Percentiles rank a stretch among this genome's conserved stretches.
Evolutionary conservation across 2,329 filamentous ascomycete genomes (phyloP).

Genomic region (Pseudocercospora pini-densiflorae): DNA sequence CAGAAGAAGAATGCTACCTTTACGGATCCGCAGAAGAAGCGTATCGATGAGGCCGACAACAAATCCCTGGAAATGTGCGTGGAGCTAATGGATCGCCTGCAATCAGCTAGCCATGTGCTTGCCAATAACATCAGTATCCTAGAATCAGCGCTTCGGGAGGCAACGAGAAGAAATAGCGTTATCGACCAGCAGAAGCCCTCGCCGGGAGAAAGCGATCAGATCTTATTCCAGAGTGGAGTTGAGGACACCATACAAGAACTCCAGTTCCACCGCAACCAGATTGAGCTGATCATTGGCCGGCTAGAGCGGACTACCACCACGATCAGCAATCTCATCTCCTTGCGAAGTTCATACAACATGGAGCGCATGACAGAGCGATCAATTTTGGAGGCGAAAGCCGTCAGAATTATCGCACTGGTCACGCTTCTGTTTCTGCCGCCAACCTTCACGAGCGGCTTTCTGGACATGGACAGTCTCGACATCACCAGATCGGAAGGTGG

Average conservation of each 20-base stretch:
- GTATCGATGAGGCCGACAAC: conserved; percentile 15
- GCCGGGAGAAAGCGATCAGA: background rate
- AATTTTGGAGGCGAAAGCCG: conserved; percentile 19
- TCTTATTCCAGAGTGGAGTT: background rate
- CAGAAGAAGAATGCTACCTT: conserved; percentile 13
- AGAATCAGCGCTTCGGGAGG: background rate
- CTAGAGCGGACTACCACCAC: conserved; percentile 8
- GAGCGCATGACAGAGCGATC: conserved; percentile 18
- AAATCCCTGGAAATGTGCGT: conserved; percentile 11
- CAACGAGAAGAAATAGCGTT: background rate
- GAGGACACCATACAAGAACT: conserved; percentile 11
- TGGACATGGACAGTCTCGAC: conserved; percentile 13
- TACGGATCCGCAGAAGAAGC: conserved; percentile 7
- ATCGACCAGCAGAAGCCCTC: background rate
- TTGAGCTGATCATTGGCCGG: conserved; percentile 13
- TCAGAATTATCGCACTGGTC: conserved; percentile 19
- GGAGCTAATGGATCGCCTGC: conserved; percentile 15
- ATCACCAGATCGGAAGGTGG: background rate
- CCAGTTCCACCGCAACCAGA: conserved; percentile 16
- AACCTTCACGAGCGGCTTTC: conserved; percentile 15
- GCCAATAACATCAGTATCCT: conserved; percentile 16
- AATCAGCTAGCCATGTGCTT: conserved; percentile 16
- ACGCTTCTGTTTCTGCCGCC: conserved; percentile 18
- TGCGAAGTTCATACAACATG: conserved; percentile 14
- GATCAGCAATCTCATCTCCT: conserved; percentile 12